Conservation (phyloP, 768 basidiomycete species). For the Pisolithus sp. region DNA sequence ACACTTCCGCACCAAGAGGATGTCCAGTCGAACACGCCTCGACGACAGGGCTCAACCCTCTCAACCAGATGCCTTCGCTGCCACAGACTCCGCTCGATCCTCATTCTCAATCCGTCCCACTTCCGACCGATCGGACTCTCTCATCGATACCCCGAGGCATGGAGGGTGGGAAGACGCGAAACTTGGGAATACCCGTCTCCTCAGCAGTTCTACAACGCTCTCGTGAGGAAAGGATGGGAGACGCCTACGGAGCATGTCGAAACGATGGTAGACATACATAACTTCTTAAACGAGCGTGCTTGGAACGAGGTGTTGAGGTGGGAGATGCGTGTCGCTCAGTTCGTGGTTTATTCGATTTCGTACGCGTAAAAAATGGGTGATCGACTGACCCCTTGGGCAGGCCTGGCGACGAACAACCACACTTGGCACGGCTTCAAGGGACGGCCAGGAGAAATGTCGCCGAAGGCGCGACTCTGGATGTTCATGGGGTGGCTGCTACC, state of each 20-base stretch:
- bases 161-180: constrained; percentile 11
- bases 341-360: constrained; percentile 1
- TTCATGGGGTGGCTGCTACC: constrained; percentile 88
- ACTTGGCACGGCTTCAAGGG: constrained; percentile 85
- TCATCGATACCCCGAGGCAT: constrained; percentile 81
- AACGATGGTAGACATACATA: constrained; percentile 97
- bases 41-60: constrained; percentile 45
- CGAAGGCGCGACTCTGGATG: constrained; percentile 85
- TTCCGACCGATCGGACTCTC: constrained; percentile 69
- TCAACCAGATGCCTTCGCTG: constrained; percentile 87
- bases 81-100: constrained; percentile 54
- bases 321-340: constrained; percentile 58
- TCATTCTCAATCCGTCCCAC: constrained; percentile 38
- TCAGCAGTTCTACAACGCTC: constrained; percentile 96
- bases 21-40: constrained; percentile 59
- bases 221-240: constrained; percentile 95
- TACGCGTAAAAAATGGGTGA: constrained; percentile 2
- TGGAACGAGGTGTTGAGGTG: constrained; percentile 93
- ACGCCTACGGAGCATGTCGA: constrained; percentile 95
- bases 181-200: constrained; percentile 96
- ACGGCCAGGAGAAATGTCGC: constrained; percentile 86
- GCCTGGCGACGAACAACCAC: constrained; percentile 48
- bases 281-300: constrained; percentile 94
- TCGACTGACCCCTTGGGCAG: constrained; percentile 31
- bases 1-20: constrained; percentile 29